A percentile compares a stretch with the other conserved stretches of the same genome.
phyloP scores from a whole-genome alignment of 495 filamentous ascomycete genomes.

The Penicillium samsonianum region DNA sequence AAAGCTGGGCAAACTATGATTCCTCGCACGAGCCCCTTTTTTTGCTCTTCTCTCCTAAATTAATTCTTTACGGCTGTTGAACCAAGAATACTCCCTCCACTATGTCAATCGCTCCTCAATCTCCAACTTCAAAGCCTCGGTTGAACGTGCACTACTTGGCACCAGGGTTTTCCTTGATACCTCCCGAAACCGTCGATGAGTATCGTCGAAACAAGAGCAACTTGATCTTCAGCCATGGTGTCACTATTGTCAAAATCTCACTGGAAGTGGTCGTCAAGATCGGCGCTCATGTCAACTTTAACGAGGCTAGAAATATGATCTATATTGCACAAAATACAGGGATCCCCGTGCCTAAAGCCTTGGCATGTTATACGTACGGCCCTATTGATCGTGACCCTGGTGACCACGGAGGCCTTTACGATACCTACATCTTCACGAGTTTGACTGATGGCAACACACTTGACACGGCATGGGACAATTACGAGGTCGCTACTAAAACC shows the following conservation, averaged over 20 bases:
- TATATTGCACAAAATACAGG: conserved; percentile 29
- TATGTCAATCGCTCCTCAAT: too few relatives aligned
- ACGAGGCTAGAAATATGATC: conserved; percentile 32
- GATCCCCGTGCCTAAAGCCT: conserved; percentile 32
- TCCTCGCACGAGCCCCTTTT: too few relatives aligned
- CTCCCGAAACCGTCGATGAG: neutral
- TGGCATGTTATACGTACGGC: conserved; percentile 29
- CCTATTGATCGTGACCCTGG: conserved; percentile 19
- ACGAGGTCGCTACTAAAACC: conserved; percentile 17
- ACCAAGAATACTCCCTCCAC: too few relatives aligned
- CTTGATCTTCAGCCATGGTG: conserved; percentile 1
- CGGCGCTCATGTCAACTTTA: conserved; percentile 19
- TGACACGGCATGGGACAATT: conserved; percentile 21
- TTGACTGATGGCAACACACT: conserved; percentile 29
- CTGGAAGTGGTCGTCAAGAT: conserved; percentile 29
- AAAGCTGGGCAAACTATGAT: too few relatives aligned
- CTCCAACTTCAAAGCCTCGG: neutral
- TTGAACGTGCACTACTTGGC: conserved; percentile 1
- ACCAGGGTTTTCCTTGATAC: neutral
- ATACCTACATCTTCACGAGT: conserved; percentile 36
- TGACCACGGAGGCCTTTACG: conserved; percentile 21
- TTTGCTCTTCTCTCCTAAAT: too few relatives aligned
- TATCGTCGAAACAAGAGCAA: neutral
- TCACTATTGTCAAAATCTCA: conserved; percentile 13
- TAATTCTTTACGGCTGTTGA: too few relatives aligned